Evolutionary conservation across 192 early-diverging fungal species (phyloP), one percentile per base, ranked within the genome.

Genomic region (Coemansia sp.): DNA sequence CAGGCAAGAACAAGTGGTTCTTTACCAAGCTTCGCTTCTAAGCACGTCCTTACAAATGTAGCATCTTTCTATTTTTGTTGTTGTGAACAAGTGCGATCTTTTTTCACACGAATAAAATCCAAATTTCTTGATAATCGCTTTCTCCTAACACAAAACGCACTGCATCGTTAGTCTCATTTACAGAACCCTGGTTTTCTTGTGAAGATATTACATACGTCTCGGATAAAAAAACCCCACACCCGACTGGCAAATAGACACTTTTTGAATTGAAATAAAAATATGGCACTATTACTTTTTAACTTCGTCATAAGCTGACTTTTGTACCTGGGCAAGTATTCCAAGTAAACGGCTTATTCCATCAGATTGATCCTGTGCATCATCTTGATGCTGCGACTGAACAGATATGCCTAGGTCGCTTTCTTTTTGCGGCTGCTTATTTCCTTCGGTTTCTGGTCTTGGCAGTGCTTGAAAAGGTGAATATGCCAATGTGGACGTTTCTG

Each of bases 1-100:
- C 88, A 74, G 98, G 98, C 85, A 99, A 98, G 93, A 98, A 97
- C 92, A 95, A 95, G 90, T 99, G 98, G 98, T 99, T 99, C 94
- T 99, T 99, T 89, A 91, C 92, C 87, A 99, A 99, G 91, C 93
- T 99, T 71, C 88, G 91, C 76, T 94, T 94, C 90, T 94, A 91
- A 92, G 59, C 51, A 21, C 39, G 21, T 48, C 39, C 61, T 18
- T 69, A 19, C 62, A 52, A 52, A 52, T 52, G n/a, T 57, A 41
- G 19, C 21, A 11, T 63, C 49, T 47, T 39, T 62, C 21, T 65
- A 22, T 18, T 48, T 48, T 48, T 63, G 11, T 46, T 46, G 32
- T 19, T 47, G 43, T 46, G 43, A 46, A 19, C 22, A 54, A 59
- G 56, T 48, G 55, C 32, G 41, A 45, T 42, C 46, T 15, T 49